Percentiles rank a stretch among this genome's conserved stretches.
Evolutionary conservation across 495 filamentous ascomycete species (phyloP).

Genomic region (Clavariopsis aquatica): DNA sequence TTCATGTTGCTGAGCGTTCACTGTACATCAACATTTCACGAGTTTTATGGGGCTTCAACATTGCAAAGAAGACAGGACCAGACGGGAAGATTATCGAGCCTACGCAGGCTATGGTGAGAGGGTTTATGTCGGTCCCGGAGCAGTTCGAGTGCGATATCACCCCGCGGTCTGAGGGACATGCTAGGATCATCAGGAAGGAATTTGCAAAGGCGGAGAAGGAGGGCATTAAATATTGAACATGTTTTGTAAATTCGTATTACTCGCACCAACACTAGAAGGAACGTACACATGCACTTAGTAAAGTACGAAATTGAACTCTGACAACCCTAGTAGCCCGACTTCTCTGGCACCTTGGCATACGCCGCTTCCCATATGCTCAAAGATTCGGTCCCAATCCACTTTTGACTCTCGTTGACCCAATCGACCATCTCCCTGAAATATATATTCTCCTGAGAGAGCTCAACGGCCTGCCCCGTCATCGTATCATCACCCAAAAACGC

Average conservation of each 20-base stretch:
- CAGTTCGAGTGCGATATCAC: conserved; percentile 44
- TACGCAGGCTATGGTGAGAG: conserved; percentile 39
- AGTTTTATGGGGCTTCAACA: conserved; percentile 36
- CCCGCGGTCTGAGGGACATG: conserved; percentile 43
- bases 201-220: conserved; percentile 34
- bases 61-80: conserved; percentile 24
- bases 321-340: conserved; percentile 1
- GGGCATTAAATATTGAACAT: conserved; percentile 26
- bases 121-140: conserved; percentile 44
- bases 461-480: conserved; percentile 39
- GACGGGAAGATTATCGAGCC: conserved; percentile 35
- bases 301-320: not conserved
- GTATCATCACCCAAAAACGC: conserved; percentile 36
- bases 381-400: conserved; percentile 34
- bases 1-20: conserved; percentile 35
- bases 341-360: conserved; percentile 23
- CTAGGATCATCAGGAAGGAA: conserved; percentile 37
- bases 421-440: conserved; percentile 39
- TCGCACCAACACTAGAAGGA: no score
- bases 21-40: conserved; percentile 34
- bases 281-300: no score
- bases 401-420: conserved; percentile 35
- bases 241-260: not conserved
- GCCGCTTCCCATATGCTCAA: conserved; percentile 25
- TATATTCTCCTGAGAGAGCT: conserved; percentile 37